phyloP scores from a whole-genome alignment of 1,284 basidiomycete genomes.

The Puccinia triticina region DNA sequence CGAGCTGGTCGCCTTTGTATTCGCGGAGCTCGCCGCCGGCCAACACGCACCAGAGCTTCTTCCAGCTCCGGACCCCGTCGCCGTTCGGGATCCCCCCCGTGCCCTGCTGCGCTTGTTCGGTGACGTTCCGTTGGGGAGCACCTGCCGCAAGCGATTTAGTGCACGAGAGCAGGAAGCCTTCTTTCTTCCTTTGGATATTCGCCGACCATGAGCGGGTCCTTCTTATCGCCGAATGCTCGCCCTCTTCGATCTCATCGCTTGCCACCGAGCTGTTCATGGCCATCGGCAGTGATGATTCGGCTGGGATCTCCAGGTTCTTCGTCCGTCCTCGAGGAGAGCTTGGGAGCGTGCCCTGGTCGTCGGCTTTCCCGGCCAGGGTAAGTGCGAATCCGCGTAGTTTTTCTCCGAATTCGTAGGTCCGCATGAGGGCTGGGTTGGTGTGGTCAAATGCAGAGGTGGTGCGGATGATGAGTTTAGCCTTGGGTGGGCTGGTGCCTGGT shows the following conservation, averaged over 20 bases:
- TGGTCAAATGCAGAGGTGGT: not conserved
- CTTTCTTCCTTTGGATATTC: constrained; percentile 12
- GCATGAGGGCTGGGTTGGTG: not conserved
- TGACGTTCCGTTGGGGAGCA: not conserved
- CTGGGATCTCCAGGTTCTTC: not conserved
- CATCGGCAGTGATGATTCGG: not conserved
- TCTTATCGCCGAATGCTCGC: not conserved
- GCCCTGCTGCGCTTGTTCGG: constrained; percentile 15
- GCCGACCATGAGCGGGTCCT: not conserved
- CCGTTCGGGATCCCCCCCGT: constrained; percentile 15
- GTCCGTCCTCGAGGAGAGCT: not conserved
- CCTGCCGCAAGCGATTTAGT: constrained; percentile 20
- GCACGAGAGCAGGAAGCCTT: constrained; percentile 39
- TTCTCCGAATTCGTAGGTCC: not conserved
- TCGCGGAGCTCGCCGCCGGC: constrained; percentile 23
- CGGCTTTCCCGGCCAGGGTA: constrained; percentile 13
- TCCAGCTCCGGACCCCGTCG: constrained; percentile 25
- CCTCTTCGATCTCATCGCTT: not conserved
- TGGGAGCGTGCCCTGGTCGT: not conserved
- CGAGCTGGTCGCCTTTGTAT: constrained; percentile 20
- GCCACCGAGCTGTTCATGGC: not conserved
- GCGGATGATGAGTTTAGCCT: constrained; percentile 3
- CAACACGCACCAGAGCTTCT: constrained; percentile 46
- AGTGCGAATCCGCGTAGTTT: constrained; percentile 23
- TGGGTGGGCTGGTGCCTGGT: not conserved